phyloP scores from a whole-genome alignment of 768 basidiomycete species.

The Roridomyces roridus region DNA sequence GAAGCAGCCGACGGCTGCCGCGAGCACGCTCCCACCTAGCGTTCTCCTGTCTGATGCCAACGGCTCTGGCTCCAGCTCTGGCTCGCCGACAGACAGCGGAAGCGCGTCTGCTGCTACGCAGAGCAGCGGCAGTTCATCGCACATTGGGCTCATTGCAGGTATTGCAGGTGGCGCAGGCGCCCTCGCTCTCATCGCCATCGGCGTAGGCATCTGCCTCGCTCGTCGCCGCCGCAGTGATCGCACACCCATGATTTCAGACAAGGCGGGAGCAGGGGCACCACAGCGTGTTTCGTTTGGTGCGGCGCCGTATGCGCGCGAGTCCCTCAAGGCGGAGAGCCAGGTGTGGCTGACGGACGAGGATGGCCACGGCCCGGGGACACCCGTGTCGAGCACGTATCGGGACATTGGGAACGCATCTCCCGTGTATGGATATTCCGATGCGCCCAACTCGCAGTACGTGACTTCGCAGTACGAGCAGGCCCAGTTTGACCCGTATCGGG shows the following conservation, averaged over 20 bases:
- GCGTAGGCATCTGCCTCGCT: constrained; percentile 14
- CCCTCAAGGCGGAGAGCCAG: too few species aligned
- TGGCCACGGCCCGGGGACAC: too few species aligned
- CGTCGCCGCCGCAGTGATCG: constrained; percentile 19
- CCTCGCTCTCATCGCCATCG: constrained; percentile 15
- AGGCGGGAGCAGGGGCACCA: too few species aligned
- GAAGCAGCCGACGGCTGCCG: constrained; percentile 59
- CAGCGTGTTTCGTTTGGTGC: background rate
- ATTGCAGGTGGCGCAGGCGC: constrained; percentile 17
- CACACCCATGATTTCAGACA: constrained; percentile 1
- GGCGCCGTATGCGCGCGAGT: background rate
- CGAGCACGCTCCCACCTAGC: constrained; percentile 56
- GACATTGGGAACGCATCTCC: too few species aligned
- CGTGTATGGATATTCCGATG: too few species aligned
- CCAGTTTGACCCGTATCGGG: too few species aligned
- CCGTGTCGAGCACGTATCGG: too few species aligned
- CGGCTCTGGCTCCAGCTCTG: constrained; percentile 34
- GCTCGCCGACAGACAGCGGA: too few species aligned
- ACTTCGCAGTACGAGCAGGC: too few species aligned
- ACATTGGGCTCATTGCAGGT: constrained; percentile 14
- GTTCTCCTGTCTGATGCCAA: constrained; percentile 49
- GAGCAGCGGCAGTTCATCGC: background rate
- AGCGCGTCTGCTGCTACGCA: background rate
- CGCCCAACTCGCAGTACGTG: too few species aligned
- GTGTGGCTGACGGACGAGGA: too few species aligned